phyloP scores from a whole-genome alignment of 2,329 filamentous ascomycete species.

The Phialophora chinensis region DNA sequence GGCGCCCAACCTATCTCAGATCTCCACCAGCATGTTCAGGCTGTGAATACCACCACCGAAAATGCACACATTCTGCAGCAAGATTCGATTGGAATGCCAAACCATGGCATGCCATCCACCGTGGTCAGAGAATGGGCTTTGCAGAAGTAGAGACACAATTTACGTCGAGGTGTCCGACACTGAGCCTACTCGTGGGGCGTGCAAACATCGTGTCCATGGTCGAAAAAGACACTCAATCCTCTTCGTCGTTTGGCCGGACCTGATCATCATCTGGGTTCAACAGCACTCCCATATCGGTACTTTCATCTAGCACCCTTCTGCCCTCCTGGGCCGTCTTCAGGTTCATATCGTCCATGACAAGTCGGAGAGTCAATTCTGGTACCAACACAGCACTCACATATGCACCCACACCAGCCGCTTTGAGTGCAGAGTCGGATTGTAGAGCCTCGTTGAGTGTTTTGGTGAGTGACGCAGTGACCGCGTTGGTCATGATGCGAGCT shows the following conservation, averaged over 20 bases:
- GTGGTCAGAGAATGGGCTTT: not conserved
- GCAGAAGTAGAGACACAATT: not conserved
- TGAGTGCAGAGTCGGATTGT: constrained; percentile 68
- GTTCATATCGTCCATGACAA: constrained; percentile 66
- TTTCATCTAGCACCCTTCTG: constrained; percentile 66
- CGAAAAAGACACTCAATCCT: constrained; percentile 33
- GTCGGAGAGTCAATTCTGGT: constrained; percentile 66
- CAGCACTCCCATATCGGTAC: constrained; percentile 69
- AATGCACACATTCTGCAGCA: not conserved
- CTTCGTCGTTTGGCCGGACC: constrained; percentile 48
- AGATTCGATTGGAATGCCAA: not conserved
- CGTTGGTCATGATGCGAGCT: constrained; percentile 67
- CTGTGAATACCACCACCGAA: too few species aligned
- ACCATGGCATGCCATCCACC: not conserved
- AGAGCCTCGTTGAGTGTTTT: constrained; percentile 68
- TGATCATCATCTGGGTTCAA: constrained; percentile 70
- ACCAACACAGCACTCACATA: constrained; percentile 79
- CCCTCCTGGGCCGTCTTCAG: constrained; percentile 49
- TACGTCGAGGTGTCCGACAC: not conserved
- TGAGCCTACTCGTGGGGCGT: not conserved
- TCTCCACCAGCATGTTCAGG: too few species aligned
- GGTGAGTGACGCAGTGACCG: constrained; percentile 29
- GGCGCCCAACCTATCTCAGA: too few species aligned
- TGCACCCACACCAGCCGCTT: constrained; percentile 68
- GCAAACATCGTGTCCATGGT: not conserved